Evolutionary conservation across 2,329 filamentous ascomycete species (phyloP).

Genomic region (Neonectria punicea): DNA sequence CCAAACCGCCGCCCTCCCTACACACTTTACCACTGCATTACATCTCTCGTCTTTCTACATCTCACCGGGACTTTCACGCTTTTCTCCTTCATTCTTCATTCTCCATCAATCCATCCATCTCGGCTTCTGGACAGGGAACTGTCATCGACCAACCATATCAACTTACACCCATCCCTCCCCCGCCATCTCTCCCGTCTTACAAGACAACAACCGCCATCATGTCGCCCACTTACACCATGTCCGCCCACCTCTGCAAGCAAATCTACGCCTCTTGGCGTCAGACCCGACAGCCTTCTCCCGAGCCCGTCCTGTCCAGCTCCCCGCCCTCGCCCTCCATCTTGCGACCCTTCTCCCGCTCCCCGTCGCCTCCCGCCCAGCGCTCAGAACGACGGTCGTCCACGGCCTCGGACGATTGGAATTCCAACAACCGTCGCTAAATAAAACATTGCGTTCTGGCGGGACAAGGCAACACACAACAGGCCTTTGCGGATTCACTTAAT

Average conservation of each 20-base stretch:
- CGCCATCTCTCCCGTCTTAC: neutral
- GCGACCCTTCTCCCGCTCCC: conserved; percentile 40
- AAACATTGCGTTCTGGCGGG: neutral
- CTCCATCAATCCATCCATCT: neutral
- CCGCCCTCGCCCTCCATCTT: conserved; percentile 40
- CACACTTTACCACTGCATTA: neutral
- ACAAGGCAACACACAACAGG: neutral
- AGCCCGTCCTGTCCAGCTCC: conserved; percentile 44
- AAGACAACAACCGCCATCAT: conserved; percentile 49
- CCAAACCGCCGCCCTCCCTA: conserved; percentile 11
- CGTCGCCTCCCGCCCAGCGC: conserved; percentile 41
- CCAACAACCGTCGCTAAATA: conserved; percentile 33
- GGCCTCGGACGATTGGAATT: conserved; percentile 41
- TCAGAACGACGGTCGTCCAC: conserved; percentile 40
- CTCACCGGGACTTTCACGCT: neutral
- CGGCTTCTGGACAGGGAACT: neutral
- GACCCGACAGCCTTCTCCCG: conserved; percentile 54
- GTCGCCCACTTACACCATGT: conserved; percentile 71
- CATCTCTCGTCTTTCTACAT: neutral
- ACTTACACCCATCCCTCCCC: conserved; percentile 7
- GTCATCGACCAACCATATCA: neutral
- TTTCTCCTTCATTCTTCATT: neutral
- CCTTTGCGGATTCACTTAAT: conserved; percentile 8
- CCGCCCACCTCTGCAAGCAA: conserved; percentile 69
- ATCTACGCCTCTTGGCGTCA: conserved; percentile 69